Evolutionary conservation across 352 stramenopile genomes (phyloP).

Genomic region (Blastocystis sp.): DNA sequence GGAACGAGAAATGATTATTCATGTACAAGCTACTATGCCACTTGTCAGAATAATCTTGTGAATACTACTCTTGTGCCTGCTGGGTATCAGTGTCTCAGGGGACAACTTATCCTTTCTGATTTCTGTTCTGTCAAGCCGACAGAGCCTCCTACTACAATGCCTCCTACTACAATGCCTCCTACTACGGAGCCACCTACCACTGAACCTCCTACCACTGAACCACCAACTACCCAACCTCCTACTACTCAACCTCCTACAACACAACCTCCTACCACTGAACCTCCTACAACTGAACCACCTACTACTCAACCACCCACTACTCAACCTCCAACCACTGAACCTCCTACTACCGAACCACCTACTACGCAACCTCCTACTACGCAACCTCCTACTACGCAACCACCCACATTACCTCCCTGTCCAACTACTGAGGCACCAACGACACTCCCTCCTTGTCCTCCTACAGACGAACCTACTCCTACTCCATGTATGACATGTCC

Average conservation of each 20-base stretch:
- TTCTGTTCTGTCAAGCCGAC: constrained; percentile 12
- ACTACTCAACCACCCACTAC: background rate
- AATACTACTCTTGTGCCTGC: background rate
- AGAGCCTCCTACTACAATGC: background rate
- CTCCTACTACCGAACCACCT: background rate
- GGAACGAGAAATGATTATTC: constrained; percentile 35
- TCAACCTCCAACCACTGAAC: background rate
- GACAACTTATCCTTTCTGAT: constrained; percentile 22
- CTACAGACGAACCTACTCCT: constrained; percentile 5
- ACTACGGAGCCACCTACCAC: background rate
- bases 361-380: background rate
- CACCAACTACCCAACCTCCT: background rate
- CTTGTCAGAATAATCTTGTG: constrained; percentile 8
- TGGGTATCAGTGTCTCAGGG: constrained; percentile 40
- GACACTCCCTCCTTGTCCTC: constrained; percentile 30
- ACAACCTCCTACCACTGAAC: background rate
- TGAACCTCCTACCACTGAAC: background rate
- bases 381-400: background rate
- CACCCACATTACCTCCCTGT: constrained; percentile 30
- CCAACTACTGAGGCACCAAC: constrained; percentile 23
- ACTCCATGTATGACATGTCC: constrained; percentile 29
- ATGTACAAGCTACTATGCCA: constrained; percentile 34
- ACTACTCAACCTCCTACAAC: background rate
- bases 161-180: background rate
- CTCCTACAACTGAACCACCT: background rate